Conservation (phyloP, 2,329 filamentous ascomycete genomes). For the Lasiodiplodia theobromae region DNA sequence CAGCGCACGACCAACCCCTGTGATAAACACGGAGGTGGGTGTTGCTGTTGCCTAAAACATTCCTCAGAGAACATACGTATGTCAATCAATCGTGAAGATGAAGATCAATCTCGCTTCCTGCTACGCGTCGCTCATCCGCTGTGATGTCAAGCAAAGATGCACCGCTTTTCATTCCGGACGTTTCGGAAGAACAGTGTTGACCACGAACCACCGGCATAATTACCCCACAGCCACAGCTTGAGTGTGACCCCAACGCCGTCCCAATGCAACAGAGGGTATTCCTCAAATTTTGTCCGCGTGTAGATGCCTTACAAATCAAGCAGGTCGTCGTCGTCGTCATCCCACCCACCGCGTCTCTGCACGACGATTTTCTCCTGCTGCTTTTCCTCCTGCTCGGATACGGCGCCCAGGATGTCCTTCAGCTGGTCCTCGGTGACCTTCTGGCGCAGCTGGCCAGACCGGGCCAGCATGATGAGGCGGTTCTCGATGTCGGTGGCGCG, state of each 20-base stretch:
- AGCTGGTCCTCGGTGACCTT: constrained; percentile 94
- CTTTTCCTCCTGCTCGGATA: constrained; percentile 74
- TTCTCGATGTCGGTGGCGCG: constrained; percentile 92
- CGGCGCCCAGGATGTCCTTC: constrained; percentile 86
- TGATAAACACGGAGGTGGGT: background rate
- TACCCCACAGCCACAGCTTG: constrained; percentile 13
- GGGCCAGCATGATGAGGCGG: constrained; percentile 88
- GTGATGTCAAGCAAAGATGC: constrained; percentile 13
- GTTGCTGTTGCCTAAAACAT: background rate
- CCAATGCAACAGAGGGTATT: constrained; percentile 24
- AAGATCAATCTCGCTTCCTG: constrained; percentile 24
- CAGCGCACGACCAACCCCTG: background rate
- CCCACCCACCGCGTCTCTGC: constrained; percentile 75
- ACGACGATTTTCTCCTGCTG: constrained; percentile 85
- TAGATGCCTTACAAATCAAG: constrained; percentile 41
- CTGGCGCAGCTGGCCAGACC: constrained; percentile 81
- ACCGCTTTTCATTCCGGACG: constrained; percentile 22
- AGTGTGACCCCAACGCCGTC: constrained; percentile 27
- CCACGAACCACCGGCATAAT: background rate
- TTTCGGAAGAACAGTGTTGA: constrained; percentile 8
- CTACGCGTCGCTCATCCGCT: background rate
- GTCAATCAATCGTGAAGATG: constrained; percentile 7
- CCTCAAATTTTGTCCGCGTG: constrained; percentile 5
- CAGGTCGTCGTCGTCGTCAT: constrained; percentile 74
- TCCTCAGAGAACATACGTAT: background rate